Evolutionary conservation across 495 filamentous ascomycete species (phyloP), one percentile per base, ranked within the genome.

Genomic region (Podospora pseudocomata): DNA sequence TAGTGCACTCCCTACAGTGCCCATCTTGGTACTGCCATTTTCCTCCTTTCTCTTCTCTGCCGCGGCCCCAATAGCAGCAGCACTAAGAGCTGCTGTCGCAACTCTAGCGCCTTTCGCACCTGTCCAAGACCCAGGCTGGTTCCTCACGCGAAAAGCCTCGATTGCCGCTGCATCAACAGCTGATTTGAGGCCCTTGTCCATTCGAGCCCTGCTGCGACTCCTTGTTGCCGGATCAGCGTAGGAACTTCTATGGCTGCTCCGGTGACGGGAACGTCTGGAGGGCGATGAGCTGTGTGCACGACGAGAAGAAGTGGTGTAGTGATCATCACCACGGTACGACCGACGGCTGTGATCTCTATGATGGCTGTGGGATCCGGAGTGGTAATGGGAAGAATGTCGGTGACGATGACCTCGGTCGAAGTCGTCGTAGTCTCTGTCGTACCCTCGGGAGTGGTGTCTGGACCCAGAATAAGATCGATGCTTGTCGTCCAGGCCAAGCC

Each of bases 11-110:
- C 68, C 70, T 0, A 73, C 3, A 26, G 66, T 67, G 0, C 71
- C 72, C 57, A 71, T 44, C 69, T 70, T 69, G 49, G 69, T 63
- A 0, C 44, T 20, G 5, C 66, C 39, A 2, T 65, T 56, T 1
- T 69, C 53, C n/a, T 67, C 15, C 57, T 62, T 62, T 49, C 67
- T 20, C 27, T 70, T 58, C 53, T 76, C 75, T 20, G 70, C 72
- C 28, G 78, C 78, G 0, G 74, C 79, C 4, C 80, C 76, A 16
- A 82, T 77, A 1, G 76, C 76, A 1, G 74, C 81, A 7, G 81
- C 80, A 18, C 78, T 79, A 2, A 82, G n/a, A 4, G 81, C 81
- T n/a, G 79, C 81, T n/a, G 81, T 83, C 13, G 77, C 78, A 3
- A 83, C 63, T 49, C 79, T 75, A 16, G 67, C 68, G 9, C 75